A percentile compares a stretch with the other conserved stretches of the same genome.
These are phyloP conservation scores for Phlebiopsis flavidoalba DNA, from an alignment of 768 basidiomycete genomes.

Conservation along the genomic window DNA sequence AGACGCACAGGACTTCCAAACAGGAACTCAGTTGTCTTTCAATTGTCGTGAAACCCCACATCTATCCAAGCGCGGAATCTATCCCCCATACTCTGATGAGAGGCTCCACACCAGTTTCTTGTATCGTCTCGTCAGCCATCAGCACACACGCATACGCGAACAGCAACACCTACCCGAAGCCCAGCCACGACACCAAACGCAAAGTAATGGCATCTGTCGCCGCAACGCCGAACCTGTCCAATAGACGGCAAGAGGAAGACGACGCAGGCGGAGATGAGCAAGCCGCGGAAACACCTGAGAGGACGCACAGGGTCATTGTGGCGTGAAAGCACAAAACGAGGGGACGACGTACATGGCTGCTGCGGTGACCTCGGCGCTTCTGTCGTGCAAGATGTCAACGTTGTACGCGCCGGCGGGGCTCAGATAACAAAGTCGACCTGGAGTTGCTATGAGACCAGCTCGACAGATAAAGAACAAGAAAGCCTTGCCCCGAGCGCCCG, in stretches of 20 bases:
- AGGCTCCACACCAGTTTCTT: constrained; percentile 50
- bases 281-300: constrained; percentile 41
- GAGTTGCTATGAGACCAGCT: constrained; percentile 18
- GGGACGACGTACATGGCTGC: constrained; percentile 41
- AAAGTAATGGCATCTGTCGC: constrained; percentile 41
- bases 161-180: constrained; percentile 43
- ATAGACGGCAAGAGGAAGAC: constrained; percentile 50
- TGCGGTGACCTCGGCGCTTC: constrained; percentile 62
- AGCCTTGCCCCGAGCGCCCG: constrained; percentile 40
- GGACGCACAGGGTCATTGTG: not conserved
- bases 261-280: constrained; percentile 38
- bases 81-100: constrained; percentile 51
- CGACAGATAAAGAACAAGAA: not conserved
- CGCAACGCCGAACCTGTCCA: constrained; percentile 44
- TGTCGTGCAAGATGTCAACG: constrained; percentile 54
- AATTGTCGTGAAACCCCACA: constrained; percentile 37
- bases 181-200: constrained; percentile 44
- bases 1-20: too few species aligned
- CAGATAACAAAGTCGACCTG: constrained; percentile 48
- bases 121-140: not conserved
- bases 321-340: not conserved
- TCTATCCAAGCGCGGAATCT: constrained; percentile 53
- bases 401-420: constrained; percentile 51
- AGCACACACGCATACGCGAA: not conserved
- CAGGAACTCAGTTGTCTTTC: not conserved